Percentiles rank a stretch among this genome's conserved stretches.
These are phyloP conservation scores for Capronia coronata DNA, from an alignment of 2,329 filamentous ascomycete genomes.

Conservation along the genomic window DNA sequence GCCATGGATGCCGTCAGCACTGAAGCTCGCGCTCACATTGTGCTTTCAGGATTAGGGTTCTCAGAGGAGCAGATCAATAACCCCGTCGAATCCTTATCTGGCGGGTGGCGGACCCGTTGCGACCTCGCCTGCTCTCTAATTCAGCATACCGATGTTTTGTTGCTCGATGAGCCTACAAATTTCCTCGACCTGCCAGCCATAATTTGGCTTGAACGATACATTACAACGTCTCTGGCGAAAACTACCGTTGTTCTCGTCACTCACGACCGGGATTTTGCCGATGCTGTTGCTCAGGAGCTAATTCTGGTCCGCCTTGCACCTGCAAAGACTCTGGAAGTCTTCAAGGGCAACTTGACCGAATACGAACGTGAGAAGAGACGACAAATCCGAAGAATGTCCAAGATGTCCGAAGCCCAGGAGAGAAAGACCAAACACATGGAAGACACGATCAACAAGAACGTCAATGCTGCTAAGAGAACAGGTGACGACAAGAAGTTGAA, in stretches of 20 bases:
- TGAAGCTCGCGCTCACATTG: constrained; percentile 23
- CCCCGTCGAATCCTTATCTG: constrained; percentile 52
- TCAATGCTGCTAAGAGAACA: constrained; percentile 66
- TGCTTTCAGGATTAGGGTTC: constrained; percentile 24
- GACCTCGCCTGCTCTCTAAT: constrained; percentile 60
- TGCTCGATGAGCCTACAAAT: constrained; percentile 83
- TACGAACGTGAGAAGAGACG: constrained; percentile 59
- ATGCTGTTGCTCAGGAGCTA: constrained; percentile 67
- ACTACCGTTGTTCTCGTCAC: constrained; percentile 65
- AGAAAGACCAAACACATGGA: constrained; percentile 75
- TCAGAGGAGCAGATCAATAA: constrained; percentile 22
- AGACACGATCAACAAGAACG: constrained; percentile 66
- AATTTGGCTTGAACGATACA: constrained; percentile 73
- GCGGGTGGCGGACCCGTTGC: constrained; percentile 69
- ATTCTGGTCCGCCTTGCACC: constrained; percentile 55
- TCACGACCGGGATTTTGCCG: constrained; percentile 75
- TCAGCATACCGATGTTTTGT: constrained; percentile 67
- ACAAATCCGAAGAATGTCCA: constrained; percentile 60
- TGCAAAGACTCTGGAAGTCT: constrained; percentile 66
- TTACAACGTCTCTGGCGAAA: constrained; percentile 52
- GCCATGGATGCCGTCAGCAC: constrained; percentile 26
- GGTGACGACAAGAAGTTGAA: constrained; percentile 79
- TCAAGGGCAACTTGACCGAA: constrained; percentile 65
- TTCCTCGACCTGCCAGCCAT: constrained; percentile 78
- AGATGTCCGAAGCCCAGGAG: constrained; percentile 77